Evolutionary conservation across 192 early-diverging fungal species (phyloP).

Genomic region (Rhizophagus sp.): DNA sequence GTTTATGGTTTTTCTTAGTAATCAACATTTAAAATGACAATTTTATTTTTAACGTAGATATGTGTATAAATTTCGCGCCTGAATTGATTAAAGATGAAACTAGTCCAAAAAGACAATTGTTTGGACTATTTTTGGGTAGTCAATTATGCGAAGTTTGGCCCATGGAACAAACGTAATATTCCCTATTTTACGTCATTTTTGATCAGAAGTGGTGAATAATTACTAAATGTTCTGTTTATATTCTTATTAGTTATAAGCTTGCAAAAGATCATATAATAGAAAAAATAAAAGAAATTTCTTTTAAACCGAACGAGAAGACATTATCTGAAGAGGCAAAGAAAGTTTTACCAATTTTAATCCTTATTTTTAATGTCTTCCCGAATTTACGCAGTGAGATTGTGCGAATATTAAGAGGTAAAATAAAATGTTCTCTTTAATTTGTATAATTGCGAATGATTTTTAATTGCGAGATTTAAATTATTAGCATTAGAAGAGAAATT

Average conservation of each 20-base stretch:
- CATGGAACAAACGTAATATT: slow-evolving; percentile 18
- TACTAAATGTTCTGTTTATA: not conserved
- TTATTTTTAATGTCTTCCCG: not conserved
- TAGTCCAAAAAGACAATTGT: slow-evolving; percentile 8
- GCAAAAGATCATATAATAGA: not conserved
- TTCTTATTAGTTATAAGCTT: not conserved
- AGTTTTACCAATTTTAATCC: slow-evolving; percentile 1
- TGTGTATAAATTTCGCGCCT: not conserved
- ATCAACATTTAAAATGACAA: not conserved
- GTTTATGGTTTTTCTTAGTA: not conserved
- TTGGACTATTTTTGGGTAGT: slow-evolving; percentile 11
- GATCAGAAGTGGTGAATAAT: too few relatives aligned
- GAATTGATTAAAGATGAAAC: slow-evolving; percentile 11
- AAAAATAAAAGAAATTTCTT: not conserved
- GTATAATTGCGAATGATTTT: not conserved
- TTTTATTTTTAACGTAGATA: not conserved
- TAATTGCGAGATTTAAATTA: not conserved
- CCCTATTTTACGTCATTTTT: not conserved
- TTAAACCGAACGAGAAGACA: not conserved
- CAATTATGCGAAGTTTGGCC: slow-evolving; percentile 22
- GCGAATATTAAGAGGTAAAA: not conserved
- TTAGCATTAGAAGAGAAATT: slow-evolving; percentile 4
- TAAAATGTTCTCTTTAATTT: not conserved
- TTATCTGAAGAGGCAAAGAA: not conserved
- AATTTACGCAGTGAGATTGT: not conserved